Base-by-base conservation (phyloP, 176 grass and related monocot genomes). In the Eragrostis nindensis region DNA sequence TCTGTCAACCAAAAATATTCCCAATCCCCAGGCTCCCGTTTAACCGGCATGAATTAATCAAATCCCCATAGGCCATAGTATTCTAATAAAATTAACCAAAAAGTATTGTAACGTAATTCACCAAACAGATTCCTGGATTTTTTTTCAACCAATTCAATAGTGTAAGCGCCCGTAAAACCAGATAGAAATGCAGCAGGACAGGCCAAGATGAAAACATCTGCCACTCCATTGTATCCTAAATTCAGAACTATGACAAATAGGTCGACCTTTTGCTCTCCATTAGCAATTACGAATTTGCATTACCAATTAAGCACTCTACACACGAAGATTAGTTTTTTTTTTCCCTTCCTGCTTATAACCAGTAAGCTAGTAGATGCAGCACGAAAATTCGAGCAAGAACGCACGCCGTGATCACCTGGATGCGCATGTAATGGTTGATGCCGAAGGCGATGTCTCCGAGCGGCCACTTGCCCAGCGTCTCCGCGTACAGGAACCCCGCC, bases 391-490 rank as follows among this genome's bases (percentile, higher is more conserved):
- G 3, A 86, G 41, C 30, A 47, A 52, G 48, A 19, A 0, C 8
- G 11, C 30, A 24, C 27, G 6, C 29, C 3, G 17, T 40, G 36
- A 86, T 55, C 54, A 50, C 74, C 90, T 93, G 87, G 53, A 76
- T 24, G 62, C 87, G 86, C 88, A 91, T 93, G 73, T 77, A 84
- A 64, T 87, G 85, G 54, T 66, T 94, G 87, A 97, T 94, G 49
- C 94, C 94, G 45, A 97, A 94, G 14, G 87, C 77, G 68, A 97
- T 83, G 68, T 94, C 94, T 11, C 75, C 84, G 21, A 97, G 26
- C 17, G 87, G 73, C 89, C 91, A 97, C 81, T 86, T 90, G 16
- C 89, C 94, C 3, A 94, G 79, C 65, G 94, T 94, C 78, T 94
- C 87, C 2, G 80, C 68, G 82, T 83, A 94, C 42, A 87, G 69